Conservation (phyloP, 148 eudicot genomes). For the Drosera capensis region DNA sequence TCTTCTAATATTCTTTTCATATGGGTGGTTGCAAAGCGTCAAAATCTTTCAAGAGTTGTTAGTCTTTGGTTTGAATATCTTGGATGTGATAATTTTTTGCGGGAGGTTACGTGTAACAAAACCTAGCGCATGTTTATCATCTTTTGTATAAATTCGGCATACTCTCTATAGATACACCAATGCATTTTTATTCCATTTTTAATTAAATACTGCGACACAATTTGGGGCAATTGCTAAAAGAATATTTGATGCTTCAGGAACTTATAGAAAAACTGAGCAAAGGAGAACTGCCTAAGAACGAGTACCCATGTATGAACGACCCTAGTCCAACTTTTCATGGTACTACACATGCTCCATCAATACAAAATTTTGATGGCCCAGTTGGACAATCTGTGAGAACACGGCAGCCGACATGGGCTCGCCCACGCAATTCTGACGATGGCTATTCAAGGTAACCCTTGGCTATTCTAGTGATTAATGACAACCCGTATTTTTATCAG, state of each 20-base stretch:
- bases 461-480: not conserved
- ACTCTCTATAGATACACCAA: too few relatives aligned
- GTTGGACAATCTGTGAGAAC: conserved; percentile 75
- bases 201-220: not conserved
- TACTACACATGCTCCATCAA: conserved; percentile 27
- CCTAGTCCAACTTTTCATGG: conserved; percentile 85
- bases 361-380: conserved; percentile 33
- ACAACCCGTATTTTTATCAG: not conserved
- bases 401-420: conserved; percentile 91
- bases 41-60: too few relatives aligned
- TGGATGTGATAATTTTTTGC: too few relatives aligned
- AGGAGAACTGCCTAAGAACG: conserved; percentile 76
- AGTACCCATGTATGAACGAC: conserved; percentile 91
- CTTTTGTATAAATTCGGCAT: too few relatives aligned
- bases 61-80: too few relatives aligned
- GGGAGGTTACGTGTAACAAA: too few relatives aligned
- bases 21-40: too few relatives aligned
- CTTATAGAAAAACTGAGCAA: conserved; percentile 74
- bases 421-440: conserved; percentile 86
- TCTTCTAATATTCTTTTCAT: too few relatives aligned
- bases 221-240: not conserved
- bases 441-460: conserved; percentile 76
- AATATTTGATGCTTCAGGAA: conserved; percentile 37
- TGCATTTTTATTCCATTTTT: not conserved
- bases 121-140: too few relatives aligned